A percentile compares a stretch with the other conserved stretches of the same genome.
These are phyloP conservation scores for Wickerhamomyces sp. DNA, from an alignment of 1,139 yeast species.

Conservation along the genomic window DNA sequence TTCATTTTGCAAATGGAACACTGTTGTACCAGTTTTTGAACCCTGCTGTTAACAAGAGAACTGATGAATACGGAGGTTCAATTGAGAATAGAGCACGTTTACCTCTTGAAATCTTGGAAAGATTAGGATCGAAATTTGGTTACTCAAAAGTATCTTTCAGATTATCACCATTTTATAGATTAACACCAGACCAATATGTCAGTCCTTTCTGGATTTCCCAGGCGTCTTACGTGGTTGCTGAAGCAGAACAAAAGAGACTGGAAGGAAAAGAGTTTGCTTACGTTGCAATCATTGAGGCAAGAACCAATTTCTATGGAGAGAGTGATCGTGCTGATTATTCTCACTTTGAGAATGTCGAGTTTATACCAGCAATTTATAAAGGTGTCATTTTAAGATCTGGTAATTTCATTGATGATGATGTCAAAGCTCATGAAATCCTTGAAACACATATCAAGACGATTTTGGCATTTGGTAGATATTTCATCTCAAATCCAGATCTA, in stretches of 20 bases:
- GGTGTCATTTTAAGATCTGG: slow-evolving; percentile 38
- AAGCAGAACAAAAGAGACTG: slow-evolving; percentile 26
- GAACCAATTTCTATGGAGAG: slow-evolving; percentile 10
- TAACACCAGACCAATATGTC: slow-evolving; percentile 8
- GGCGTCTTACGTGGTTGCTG: slow-evolving; percentile 27
- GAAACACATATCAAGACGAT: slow-evolving; percentile 27
- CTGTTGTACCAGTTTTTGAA: slow-evolving; percentile 33
- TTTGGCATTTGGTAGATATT: slow-evolving; percentile 42
- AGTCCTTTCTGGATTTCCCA: slow-evolving; percentile 23
- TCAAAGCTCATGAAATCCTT: slow-evolving; percentile 17
- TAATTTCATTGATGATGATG: slow-evolving; percentile 27
- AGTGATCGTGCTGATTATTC: slow-evolving; percentile 1
- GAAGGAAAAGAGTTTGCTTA: slow-evolving; percentile 39
- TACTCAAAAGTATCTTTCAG: slow-evolving; percentile 27
- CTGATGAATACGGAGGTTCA: slow-evolving; percentile 40
- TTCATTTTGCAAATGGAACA: slow-evolving; percentile 33
- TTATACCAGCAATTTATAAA: slow-evolving; percentile 29
- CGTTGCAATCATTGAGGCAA: slow-evolving; percentile 44
- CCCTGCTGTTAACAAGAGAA: slow-evolving; percentile 31
- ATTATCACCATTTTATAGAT: slow-evolving; percentile 29
- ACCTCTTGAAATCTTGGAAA: slow-evolving; percentile 29
- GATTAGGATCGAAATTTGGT: slow-evolving; percentile 24
- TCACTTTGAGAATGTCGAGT: slow-evolving; percentile 22
- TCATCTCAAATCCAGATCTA: slow-evolving; percentile 46
- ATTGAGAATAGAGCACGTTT: slow-evolving; percentile 33